Evolutionary conservation across 2,329 filamentous ascomycete species (phyloP), one percentile per base, ranked within the genome.

Genomic region (Trichoderma sp.): DNA sequence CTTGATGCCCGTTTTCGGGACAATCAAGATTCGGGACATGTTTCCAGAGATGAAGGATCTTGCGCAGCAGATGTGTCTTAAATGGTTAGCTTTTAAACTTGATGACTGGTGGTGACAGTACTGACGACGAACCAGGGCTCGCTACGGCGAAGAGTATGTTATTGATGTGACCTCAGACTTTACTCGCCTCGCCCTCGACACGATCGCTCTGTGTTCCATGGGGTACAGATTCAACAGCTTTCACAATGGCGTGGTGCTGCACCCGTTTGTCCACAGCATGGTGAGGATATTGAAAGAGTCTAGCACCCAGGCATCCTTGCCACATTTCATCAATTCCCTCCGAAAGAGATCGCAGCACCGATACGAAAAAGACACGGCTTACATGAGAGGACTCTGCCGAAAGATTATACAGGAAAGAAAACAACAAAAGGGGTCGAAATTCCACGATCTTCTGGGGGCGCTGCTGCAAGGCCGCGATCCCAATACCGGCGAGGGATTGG

Each of bases 161-260:
- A 88, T 90, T 55, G 77, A 82, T 30, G 83, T 83, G 0, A 81
- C 83, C 0, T 83, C 87, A 24, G 88, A 90, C 73, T 89, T 90
- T 70, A 90, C 88, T 0, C 82, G 88, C 10, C 77, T 90, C 55
- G 86, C 88, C 0, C 80, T 90, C 4, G 89, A 91, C 74, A 87
- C 87, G 0, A 84, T 91, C 37, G 87, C 86, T 1, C 81, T 91
- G 11, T 87, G 87, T 73, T 77, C 83, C 13, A 87, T 88, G 83
- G 83, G 82, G 14, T 86, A 81, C 68, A 83, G 88, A 2, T 90
- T 90, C 80, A 90, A 90, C 75, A 85, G 83, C 0, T 89, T 88
- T 76, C 90, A 90, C 72, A 69, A 66, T n/a, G 66, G 55, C 18
- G 61, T 67, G 1, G 70, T 46, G 10, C 54, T 72, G 63, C 72